Evolutionary conservation across 257 asterid species (phyloP), one percentile per base, ranked within the genome.

Genomic region (Solanum ahanhuiri): DNA sequence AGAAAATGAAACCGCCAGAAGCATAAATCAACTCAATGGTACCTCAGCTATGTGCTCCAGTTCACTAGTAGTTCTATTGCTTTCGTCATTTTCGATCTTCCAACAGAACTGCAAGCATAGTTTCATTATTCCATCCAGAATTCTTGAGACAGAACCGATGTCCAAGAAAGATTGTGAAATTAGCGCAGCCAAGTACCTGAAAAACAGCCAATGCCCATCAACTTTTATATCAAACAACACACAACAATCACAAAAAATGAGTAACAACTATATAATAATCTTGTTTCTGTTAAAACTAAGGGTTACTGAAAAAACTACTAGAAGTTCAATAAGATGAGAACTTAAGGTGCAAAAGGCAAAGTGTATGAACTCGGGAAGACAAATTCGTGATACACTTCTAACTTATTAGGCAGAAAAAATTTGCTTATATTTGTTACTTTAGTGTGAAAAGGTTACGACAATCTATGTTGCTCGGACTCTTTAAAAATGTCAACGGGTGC

Each of bases 111-210:
- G 98, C 88, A 93, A 89, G 89, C 99, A 96, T 57, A 95, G 95
- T 86, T 93, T 95, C 97, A 97, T 95, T 79, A 97, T 97, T 76
- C 99, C 98, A 86, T 96, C 98, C 90, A 97, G 95, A 88, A 97
- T 97, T 87, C 99, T 96, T 25, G 99, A 95, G 72, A 95, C 98
- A 37, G 99, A 95, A 87, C 99, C 99, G 45, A 97, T 97, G 88
- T 97, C 99, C 95, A 97, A 91, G 93, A 97, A 97, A 30, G 98
- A 95, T 87, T 95, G 98, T 64, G 99, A 97, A 88, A 96, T 91
- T 85, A 97, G 90, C 22, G 99, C 99, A 77, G 98, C 91, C 86
- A 97, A 91, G 88, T 97, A 97, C 92, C 99, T 97, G 95, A 87
- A 90, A 35, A 28, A 79, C 37, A 85, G 45, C 39, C 69, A 35